These are phyloP conservation scores for Biscogniauxia marginata DNA, from an alignment of 2,329 filamentous ascomycete species.

Conservation along the genomic window DNA sequence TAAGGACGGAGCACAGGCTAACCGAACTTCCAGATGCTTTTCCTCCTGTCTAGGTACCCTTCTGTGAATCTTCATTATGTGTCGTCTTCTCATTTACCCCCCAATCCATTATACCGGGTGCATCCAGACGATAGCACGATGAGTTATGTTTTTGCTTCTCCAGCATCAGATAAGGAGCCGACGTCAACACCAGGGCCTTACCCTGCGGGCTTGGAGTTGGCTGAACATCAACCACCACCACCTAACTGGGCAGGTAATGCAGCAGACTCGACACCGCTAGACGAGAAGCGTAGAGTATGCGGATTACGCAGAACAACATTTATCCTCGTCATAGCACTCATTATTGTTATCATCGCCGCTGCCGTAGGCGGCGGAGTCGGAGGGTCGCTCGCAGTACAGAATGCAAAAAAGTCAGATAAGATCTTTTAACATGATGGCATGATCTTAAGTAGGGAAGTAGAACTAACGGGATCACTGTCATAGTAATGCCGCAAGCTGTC, in stretches of 20 bases:
- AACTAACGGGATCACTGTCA: not conserved
- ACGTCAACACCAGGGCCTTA: not conserved
- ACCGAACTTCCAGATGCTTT: not conserved
- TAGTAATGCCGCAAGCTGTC: not conserved
- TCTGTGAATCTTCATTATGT: not conserved
- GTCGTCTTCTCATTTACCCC: not conserved
- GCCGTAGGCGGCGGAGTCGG: constrained; percentile 24
- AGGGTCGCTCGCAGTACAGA: constrained; percentile 22
- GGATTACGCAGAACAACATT: constrained; percentile 19
- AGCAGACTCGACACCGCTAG: not conserved
- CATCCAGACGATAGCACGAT: not conserved
- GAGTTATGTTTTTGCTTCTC: not conserved
- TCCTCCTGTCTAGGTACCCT: not conserved
- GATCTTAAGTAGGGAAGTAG: not conserved
- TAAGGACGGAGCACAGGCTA: not conserved
- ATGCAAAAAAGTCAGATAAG: constrained; percentile 13
- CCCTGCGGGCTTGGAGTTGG: constrained; percentile 10
- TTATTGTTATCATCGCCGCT: constrained; percentile 18
- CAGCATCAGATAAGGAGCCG: constrained; percentile 11
- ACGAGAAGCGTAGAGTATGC: constrained; percentile 10
- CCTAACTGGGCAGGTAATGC: not conserved
- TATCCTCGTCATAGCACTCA: constrained; percentile 14
- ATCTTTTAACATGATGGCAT: not conserved
- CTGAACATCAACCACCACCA: not conserved
- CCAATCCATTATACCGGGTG: not conserved